Conservation (phyloP, 371 early-diverging fungal species). For the Rhizopus sp. region DNA sequence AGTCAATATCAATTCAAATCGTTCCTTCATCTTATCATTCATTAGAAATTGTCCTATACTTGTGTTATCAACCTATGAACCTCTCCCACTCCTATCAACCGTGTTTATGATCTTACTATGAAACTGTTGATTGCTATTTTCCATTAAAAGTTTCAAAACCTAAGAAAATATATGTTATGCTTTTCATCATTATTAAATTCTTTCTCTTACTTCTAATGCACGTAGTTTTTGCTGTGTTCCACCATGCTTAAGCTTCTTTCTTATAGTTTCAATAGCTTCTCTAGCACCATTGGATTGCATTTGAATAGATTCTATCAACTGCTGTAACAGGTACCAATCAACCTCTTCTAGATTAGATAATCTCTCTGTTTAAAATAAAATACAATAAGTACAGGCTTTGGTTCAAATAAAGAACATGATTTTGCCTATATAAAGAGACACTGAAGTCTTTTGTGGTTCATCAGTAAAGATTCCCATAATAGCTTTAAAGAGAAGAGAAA, state of each 20-base stretch:
- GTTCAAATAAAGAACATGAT: background rate
- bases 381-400: constrained; percentile 1
- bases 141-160: constrained; percentile 51
- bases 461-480: constrained; percentile 50
- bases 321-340: constrained; percentile 54
- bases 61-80: background rate
- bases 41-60: constrained; percentile 39
- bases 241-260: constrained; percentile 53
- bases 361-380: constrained; percentile 29
- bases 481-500: constrained; percentile 1
- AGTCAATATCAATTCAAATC: constrained; percentile 43
- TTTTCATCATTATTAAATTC: background rate
- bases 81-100: background rate
- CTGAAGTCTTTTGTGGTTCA: constrained; percentile 50
- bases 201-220: constrained; percentile 37
- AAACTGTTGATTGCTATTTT: constrained; percentile 47
- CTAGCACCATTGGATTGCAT: constrained; percentile 51
- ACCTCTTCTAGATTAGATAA: constrained; percentile 53
- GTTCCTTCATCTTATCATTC: constrained; percentile 50
- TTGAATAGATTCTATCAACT: constrained; percentile 47
- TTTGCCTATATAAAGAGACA: constrained; percentile 53
- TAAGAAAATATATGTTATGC: constrained; percentile 2
- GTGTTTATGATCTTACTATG: constrained; percentile 32
- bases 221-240: constrained; percentile 45
- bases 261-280: constrained; percentile 49